Base-by-base conservation (phyloP, 2,329 filamentous ascomycete genomes). In the Penicillium brevicompactum region DNA sequence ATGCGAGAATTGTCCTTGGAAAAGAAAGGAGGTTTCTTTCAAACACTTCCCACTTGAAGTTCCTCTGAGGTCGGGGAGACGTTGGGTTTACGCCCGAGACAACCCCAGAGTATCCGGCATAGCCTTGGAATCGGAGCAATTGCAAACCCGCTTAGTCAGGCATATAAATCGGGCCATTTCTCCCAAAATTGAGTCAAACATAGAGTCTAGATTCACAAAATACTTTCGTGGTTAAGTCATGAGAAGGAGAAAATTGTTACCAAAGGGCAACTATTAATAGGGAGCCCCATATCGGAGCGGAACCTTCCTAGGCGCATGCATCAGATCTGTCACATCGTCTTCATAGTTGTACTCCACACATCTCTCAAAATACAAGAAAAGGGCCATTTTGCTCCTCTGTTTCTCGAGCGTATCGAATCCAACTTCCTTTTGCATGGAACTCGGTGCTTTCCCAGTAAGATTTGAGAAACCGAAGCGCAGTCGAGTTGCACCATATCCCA, bases 381-480 rank as follows among this genome's bases (percentile, higher is more conserved):
- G 50, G 44, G 21, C 49, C 42, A 22, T 54, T 49, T 30, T 55
- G 30, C 5, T 42, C 24, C 14, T 57, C 57, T 38, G 51, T 50
- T 16, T 58, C 46, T 9, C 47, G 49, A 21, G 49, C 59, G 38
- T 51, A 58, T 22, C 38, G 46, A 16, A 55, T 53, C 53, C 50
- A 61, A 16, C 47, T 59, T 37, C 63, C 51, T 53, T 57, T 41
- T 40, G 54, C 45, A 55, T 55, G 53, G 55, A 58, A 46, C n/a
- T 56, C 51, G 27, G 21, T 9, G 42, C 55, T 40, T 13, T 38
- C 16, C 63, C 63, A 67, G 42, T 64, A 62, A 3, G 45, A 52
- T 38, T 49, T 54, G 18, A 66, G 50, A 46, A 67, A 66, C 5
- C 57, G 49, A 18, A 64, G 47, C 10, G 54, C 58, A 5, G 53